phyloP scores from a whole-genome alignment of 1,284 basidiomycete species.

The Sanghuangporus sanghuang region DNA sequence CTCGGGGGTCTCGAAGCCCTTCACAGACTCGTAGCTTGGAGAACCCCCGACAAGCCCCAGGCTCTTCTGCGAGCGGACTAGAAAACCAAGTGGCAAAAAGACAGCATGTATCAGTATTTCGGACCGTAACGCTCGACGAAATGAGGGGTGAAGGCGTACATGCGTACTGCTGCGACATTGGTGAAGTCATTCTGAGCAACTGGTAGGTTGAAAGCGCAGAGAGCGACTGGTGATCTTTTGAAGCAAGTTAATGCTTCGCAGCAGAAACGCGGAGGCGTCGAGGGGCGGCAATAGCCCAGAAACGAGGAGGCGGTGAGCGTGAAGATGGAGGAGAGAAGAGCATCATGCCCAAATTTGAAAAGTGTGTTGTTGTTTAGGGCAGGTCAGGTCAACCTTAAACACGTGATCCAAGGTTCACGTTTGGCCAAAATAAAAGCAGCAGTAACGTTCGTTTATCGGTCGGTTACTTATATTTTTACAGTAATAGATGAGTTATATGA shows the following conservation, averaged over 20 bases:
- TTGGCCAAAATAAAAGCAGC: too few relatives aligned
- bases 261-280: background rate
- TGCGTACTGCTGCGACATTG: conserved; percentile 18
- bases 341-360: background rate
- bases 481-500: too few relatives aligned
- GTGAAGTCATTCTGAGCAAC: conserved; percentile 20
- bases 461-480: too few relatives aligned
- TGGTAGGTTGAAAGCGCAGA: conserved; percentile 25
- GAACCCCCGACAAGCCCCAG: conserved; percentile 81
- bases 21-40: conserved; percentile 68
- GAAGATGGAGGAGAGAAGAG: background rate
- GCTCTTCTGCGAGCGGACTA: conserved; percentile 92
- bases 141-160: conserved; percentile 5
- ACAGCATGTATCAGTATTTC: background rate
- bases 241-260: conserved; percentile 81
- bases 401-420: background rate
- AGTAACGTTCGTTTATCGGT: too few relatives aligned
- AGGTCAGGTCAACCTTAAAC: background rate
- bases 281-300: background rate
- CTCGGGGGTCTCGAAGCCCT: conserved; percentile 66
- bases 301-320: conserved; percentile 2
- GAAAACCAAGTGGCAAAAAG: background rate
- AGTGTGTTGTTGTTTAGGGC: conserved; percentile 8
- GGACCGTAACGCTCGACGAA: background rate
- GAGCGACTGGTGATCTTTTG: conserved; percentile 28